phyloP scores from a whole-genome alignment of 2,329 filamentous ascomycete genomes.

The Metarhizium guizhouense region DNA sequence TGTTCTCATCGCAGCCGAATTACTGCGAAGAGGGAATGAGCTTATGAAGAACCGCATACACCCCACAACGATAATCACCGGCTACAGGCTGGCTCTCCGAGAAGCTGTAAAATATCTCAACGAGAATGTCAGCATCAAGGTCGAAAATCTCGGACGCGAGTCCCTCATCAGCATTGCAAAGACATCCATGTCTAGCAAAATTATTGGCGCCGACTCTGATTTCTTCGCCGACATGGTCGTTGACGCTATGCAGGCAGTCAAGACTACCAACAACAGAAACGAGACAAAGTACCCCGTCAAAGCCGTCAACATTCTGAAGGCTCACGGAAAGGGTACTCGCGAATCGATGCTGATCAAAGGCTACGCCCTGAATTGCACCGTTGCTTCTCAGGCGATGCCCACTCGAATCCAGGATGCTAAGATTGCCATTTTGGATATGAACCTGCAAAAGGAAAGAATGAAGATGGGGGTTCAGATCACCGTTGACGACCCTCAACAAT shows the following conservation, averaged over 20 bases:
- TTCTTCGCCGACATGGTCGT: slow-evolving; percentile 98
- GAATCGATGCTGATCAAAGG: slow-evolving; percentile 92
- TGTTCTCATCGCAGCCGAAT: slow-evolving; percentile 92
- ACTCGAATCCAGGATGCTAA: slow-evolving; percentile 88
- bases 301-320: slow-evolving; percentile 97
- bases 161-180: slow-evolving; percentile 92
- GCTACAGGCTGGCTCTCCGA: slow-evolving; percentile 87
- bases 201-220: slow-evolving; percentile 89
- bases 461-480: slow-evolving; percentile 98
- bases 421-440: slow-evolving; percentile 96
- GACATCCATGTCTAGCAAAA: slow-evolving; percentile 99
- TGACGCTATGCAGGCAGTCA: slow-evolving; percentile 91
- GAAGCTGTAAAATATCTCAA: slow-evolving; percentile 99
- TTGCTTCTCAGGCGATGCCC: slow-evolving; percentile 96
- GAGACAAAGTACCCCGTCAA: slow-evolving; percentile 98
- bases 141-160: slow-evolving; percentile 82
- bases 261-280: slow-evolving; percentile 80
- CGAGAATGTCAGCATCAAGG: slow-evolving; percentile 94
- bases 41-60: slow-evolving; percentile 99
- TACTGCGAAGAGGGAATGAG: slow-evolving; percentile 89
- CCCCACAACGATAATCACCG: slow-evolving; percentile 97
- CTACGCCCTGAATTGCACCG: slow-evolving; percentile 96
- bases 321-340: slow-evolving; percentile 83
- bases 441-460: slow-evolving; percentile 98
- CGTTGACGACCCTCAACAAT: slow-evolving; percentile 90